phyloP scores from a whole-genome alignment of 1,139 yeast genomes.

The Pichia sp. region DNA sequence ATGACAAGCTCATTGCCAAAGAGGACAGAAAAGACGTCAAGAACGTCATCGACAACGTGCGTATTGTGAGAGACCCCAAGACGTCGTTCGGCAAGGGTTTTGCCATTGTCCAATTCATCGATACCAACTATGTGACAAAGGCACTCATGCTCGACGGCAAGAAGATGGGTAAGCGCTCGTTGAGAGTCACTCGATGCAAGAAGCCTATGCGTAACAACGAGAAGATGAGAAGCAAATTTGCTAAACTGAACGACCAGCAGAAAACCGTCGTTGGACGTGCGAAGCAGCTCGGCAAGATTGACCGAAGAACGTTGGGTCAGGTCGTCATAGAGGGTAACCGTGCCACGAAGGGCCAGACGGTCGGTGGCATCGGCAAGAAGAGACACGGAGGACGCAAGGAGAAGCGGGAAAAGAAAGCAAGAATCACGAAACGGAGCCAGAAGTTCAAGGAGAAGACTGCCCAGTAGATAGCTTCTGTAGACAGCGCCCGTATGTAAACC shows the following conservation, averaged over 20 bases:
- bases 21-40: constrained; percentile 47
- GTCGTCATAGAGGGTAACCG: constrained; percentile 70
- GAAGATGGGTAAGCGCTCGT: constrained; percentile 56
- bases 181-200: constrained; percentile 79
- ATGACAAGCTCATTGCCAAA: constrained; percentile 31
- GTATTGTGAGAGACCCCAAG: constrained; percentile 86
- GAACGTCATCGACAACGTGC: constrained; percentile 59
- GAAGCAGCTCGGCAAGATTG: constrained; percentile 72
- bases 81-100: constrained; percentile 97
- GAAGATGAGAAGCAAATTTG: constrained; percentile 27
- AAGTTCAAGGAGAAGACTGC: constrained; percentile 44
- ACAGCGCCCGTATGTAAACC: background rate
- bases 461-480: no score
- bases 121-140: constrained; percentile 73
- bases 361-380: constrained; percentile 57
- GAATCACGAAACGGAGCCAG: constrained; percentile 63
- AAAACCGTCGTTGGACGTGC: constrained; percentile 81
- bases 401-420: constrained; percentile 33
- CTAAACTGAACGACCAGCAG: constrained; percentile 53
- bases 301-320: constrained; percentile 61
- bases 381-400: constrained; percentile 29
- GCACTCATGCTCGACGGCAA: constrained; percentile 78
- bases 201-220: constrained; percentile 35
- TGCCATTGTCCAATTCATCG: constrained; percentile 90
- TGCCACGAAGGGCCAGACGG: constrained; percentile 60